Evolutionary conservation across 176 grass and related monocot species (phyloP), one percentile per base, ranked within the genome.

Genomic region (Aegilops bicornis): DNA sequence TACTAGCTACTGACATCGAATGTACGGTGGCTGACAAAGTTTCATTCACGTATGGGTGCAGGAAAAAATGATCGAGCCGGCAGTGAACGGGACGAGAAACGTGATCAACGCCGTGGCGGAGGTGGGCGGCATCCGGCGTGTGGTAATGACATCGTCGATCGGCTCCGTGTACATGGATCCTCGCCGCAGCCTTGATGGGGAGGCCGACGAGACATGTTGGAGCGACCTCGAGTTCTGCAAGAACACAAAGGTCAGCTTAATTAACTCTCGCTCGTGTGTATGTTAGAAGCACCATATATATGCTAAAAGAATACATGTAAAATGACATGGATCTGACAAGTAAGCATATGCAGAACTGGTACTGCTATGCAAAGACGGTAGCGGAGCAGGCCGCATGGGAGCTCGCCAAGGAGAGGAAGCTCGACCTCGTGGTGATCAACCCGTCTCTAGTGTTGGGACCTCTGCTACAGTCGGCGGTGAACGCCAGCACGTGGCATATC

Each of bases 171-270:
- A 87, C 68, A 84, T 91, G 85, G 78, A 74, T 56, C 65, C 89
- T 80, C 45, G 42, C 47, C 67, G 7, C 10, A 32, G 47, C 45
- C 14, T 14, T 12, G 68, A 40, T 7, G 85, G 32, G 17, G 80
- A 79, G 80, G 76, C 87, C 1, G 85, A 87, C 59, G 85, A 91
- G 89, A 84, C 85, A 24, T 87, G 81, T 42, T 91, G 89, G 89
- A 87, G 80, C 68, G 85, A 91, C 59, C 73, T 91, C 25, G 81
- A 91, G 0, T 81, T 85, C 76, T 91, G 89, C 89, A 69, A 63
- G 61, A 52, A 69, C 20, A 91, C 89, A 75, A 73, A 73, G 70
- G 70, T 42, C 22, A 40, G 20, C 67, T 14, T 42, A 42, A 39
- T 10, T 19, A 35, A 36, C 66, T 36, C 7, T 5, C 64, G 5